A percentile compares a stretch with the other conserved stretches of the same genome.
phyloP scores from a whole-genome alignment of 2,329 filamentous ascomycete species.

The Mycosphaerelloides madeirae region DNA sequence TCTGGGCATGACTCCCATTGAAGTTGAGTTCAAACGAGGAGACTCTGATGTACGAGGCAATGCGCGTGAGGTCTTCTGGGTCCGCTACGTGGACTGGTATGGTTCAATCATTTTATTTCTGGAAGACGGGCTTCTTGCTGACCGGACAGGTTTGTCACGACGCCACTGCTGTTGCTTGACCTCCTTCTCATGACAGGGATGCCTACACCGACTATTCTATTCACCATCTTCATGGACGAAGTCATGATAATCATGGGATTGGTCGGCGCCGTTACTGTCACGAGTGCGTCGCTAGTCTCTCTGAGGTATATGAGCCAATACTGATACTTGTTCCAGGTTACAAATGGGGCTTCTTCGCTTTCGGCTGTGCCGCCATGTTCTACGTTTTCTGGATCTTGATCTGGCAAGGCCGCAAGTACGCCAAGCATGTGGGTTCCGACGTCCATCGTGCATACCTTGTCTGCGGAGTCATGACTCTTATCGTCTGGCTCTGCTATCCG shows the following conservation, averaged over 20 bases:
- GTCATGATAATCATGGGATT: conserved; percentile 61
- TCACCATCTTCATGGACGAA: conserved; percentile 55
- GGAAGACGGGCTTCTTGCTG: neutral
- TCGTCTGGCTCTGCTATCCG: conserved; percentile 59
- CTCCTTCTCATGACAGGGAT: conserved; percentile 57
- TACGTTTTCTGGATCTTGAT: conserved; percentile 47
- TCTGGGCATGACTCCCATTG: conserved; percentile 56
- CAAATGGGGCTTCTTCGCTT: conserved; percentile 28
- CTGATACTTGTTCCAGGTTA: too few relatives aligned
- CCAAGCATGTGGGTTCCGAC: conserved; percentile 47
- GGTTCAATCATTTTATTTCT: neutral
- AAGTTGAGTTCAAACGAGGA: conserved; percentile 51
- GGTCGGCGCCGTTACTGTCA: conserved; percentile 56
- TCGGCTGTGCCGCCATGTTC: conserved; percentile 44
- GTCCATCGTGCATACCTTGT: conserved; percentile 47
- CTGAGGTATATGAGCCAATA: too few relatives aligned
- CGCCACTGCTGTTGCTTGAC: conserved; percentile 55
- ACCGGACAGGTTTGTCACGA: conserved; percentile 45
- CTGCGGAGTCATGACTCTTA: conserved; percentile 49
- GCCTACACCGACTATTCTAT: conserved; percentile 58
- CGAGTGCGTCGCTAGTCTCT: conserved; percentile 45
- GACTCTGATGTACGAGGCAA: conserved; percentile 42
- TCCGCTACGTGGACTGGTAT: conserved; percentile 58
- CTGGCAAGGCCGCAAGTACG: conserved; percentile 50
- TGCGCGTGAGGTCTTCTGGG: conserved; percentile 58